Evolutionary conservation across 768 basidiomycete genomes (phyloP), one percentile per base, ranked within the genome.

Genomic region (Hericium coralloides): DNA sequence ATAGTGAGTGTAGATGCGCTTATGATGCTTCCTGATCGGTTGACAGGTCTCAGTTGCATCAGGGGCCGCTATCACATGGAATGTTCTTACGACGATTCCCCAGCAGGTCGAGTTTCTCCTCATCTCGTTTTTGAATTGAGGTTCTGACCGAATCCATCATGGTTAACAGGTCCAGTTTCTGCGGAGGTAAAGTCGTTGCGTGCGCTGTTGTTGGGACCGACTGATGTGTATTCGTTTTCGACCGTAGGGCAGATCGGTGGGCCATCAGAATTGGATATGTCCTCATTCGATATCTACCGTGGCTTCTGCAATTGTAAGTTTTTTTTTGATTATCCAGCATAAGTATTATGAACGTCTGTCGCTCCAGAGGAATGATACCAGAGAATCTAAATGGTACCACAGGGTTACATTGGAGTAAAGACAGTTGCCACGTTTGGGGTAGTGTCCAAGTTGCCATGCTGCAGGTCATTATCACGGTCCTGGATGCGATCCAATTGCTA

Each of bases 401-500:
- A 14, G 63, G 65, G 0, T 49, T 65, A 3, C 31, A 38, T 6
- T 67, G 59, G 49, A 59, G 59, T 1, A 6, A 38, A 2, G 43
- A 18, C 3, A 58, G 63, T n/a, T 67, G 66, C 49, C 58, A 38
- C 8, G 47, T 47, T 3, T 67, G 66, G 66, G 56, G 60, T 20
- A 52, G 58, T 5, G 55, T 64, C 38, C 66, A 67, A 31, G 66
- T 54, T 3, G 43, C 60, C 4, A 47, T 64, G 3, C 39, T 66
- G 12, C 66, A 67, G 25, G 18, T 65, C n/a, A 60, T 66, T 48
- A 56, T 67, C 45, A 63, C 66, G 1, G 60, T 60, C 2, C 65
- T 67, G 6, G 66, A 67, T 41, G 57, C 61, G 38, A 63, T 67
- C 20, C 63, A 66, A 22, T 58, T 67, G 20, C 62, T 59, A 8